These are phyloP conservation scores for Alternaria infectoria DNA, from an alignment of 2,329 filamentous ascomycete species.

Conservation along the genomic window DNA sequence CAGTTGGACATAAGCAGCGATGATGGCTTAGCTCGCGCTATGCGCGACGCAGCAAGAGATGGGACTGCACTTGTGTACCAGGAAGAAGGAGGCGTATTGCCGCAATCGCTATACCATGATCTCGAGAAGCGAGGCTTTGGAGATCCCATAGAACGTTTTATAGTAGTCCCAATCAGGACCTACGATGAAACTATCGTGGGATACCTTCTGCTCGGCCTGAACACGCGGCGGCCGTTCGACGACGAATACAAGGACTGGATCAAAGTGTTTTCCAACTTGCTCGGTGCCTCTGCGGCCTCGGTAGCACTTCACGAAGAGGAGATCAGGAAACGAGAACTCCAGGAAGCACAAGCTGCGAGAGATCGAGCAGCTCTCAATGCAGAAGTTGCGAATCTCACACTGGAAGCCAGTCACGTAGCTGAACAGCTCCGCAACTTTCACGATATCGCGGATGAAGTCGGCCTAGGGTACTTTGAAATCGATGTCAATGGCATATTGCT, in stretches of 20 bases:
- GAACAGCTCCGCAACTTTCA: constrained; percentile 16
- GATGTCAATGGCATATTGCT: constrained; percentile 10
- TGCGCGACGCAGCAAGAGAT: background rate
- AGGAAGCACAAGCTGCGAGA: constrained; percentile 21
- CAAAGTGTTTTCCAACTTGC: constrained; percentile 17
- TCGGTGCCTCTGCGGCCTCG: constrained; percentile 22
- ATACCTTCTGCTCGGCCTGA: constrained; percentile 15
- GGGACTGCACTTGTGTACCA: background rate
- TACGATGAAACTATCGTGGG: constrained; percentile 7
- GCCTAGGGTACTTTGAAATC: constrained; percentile 20
- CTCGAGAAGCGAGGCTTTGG: constrained; percentile 16
- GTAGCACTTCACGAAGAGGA: constrained; percentile 25
- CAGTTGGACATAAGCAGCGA: constrained; percentile 3
- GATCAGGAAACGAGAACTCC: constrained; percentile 9
- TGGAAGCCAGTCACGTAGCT: constrained; percentile 10
- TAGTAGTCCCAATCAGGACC: constrained; percentile 11
- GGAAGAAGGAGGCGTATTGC: constrained; percentile 9
- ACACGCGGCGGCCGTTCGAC: constrained; percentile 25
- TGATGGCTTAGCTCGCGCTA: constrained; percentile 1
- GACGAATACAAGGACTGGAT: constrained; percentile 25
- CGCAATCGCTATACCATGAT: constrained; percentile 7
- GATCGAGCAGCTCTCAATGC: constrained; percentile 20
- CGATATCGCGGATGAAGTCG: constrained; percentile 12
- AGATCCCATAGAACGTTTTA: constrained; percentile 8
- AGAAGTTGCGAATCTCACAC: constrained; percentile 15